Base-by-base conservation (phyloP, 768 basidiomycete species). In the Pulveroboletus sp. region DNA sequence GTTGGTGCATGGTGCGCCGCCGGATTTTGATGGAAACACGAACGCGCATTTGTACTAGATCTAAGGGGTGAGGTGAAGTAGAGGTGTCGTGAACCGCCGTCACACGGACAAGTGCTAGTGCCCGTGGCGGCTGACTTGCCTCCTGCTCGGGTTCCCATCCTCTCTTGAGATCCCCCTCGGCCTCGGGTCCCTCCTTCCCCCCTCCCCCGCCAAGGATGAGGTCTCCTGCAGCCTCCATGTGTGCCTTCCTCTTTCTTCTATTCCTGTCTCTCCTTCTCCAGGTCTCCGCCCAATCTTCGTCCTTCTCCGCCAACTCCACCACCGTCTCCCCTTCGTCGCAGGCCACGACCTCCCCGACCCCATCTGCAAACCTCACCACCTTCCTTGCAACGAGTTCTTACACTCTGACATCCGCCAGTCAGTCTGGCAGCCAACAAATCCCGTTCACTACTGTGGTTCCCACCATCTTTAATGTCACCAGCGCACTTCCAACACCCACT, bases 381-480 rank as follows among this genome's bases (percentile, higher is more conserved):
- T 80, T 80, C 47, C 70, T 80, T 45, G 77, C 80, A 14, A 81
- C 79, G 14, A 71, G 71, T 50, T 78, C 79, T 34, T 68, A 75
- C 59, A 77, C 78, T 5, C 50, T 79, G 44, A 76, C 81, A 27
- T 71, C 72, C 31, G 67, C 77, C 53, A 70, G 71, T 47, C 70
- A 70, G 37, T 73, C 78, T 6, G 80, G 76, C 17, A 74, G 67
- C 49, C 76, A 75, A 56, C 69, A 72, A 51, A 70, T 78, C 31
- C 66, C 78, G 27, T 49, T 83, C 46, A 72, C 79, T 45, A 78
- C 80, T 24, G 72, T 78, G 27, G 56, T 87, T 42, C 79, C 85
- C n/a, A 79, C 77, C 36, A 65, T 77, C 47, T 74, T 79, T 63
- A 83, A 85, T 69, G 80, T 81, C 52, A 86, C 83, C 44, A 67